Conservation (phyloP, 306 rosid genomes). For the Prunus salicina region DNA sequence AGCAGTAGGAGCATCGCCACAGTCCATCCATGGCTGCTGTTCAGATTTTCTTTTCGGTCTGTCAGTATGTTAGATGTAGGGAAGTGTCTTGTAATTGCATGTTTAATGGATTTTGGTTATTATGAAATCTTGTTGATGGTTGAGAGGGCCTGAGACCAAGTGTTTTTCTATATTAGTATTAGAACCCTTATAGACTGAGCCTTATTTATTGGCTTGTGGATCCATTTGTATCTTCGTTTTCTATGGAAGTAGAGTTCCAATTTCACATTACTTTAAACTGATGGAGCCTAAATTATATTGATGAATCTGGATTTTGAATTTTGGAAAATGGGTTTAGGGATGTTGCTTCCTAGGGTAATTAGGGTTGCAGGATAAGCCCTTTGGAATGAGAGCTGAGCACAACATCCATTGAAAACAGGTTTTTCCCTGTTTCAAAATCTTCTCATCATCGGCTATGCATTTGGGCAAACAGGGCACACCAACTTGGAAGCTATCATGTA, state of each 20-base stretch:
- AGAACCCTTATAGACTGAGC: conserved; percentile 14
- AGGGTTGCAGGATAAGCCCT: too few species aligned
- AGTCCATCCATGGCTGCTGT: conserved; percentile 19
- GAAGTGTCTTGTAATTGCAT: conserved; percentile 31
- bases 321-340: background rate
- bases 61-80: conserved; percentile 34
- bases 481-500: too few species aligned
- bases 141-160: conserved; percentile 4
- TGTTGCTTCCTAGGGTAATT: too few species aligned
- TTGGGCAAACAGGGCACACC: too few species aligned
- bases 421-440: too few species aligned
- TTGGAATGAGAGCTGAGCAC: too few species aligned
- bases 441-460: too few species aligned
- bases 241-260: conserved; percentile 3
- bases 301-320: background rate
- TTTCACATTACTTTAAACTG: background rate
- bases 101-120: conserved; percentile 14
- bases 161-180: background rate
- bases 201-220: background rate
- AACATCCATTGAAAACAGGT: too few species aligned
- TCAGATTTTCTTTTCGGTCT: conserved; percentile 23
- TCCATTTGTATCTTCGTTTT: conserved; percentile 4
- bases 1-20: conserved; percentile 32
- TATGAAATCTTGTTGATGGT: background rate
- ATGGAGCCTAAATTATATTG: conserved; percentile 3